Evolutionary conservation across 768 basidiomycete genomes (phyloP), one percentile per base, ranked within the genome.

Genomic region (Xerocomus spinulosus): DNA sequence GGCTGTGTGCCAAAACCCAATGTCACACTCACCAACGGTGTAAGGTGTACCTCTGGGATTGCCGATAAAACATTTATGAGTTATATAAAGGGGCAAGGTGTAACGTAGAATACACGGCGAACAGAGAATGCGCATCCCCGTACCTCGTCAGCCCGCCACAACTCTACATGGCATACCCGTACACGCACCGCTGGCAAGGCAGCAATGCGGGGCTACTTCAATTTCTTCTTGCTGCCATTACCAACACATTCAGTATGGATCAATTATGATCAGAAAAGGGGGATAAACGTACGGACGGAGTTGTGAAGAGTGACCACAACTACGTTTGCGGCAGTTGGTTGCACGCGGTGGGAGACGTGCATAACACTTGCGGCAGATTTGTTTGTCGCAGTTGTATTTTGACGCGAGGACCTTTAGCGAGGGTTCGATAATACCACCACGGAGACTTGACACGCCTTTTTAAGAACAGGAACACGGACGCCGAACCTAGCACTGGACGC

Each of bases 291-390:
- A 92, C 89, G 89, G 90, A 70, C 90, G 85, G 75, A 94, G 89
- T 62, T 91, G 90, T 53, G 83, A 85, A 39, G 87, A 89, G 71
- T 90, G 89, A 17, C 92, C 92, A 65, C 93, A 95, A 50, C 82
- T 79, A 57, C 92, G 81, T 78, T 95, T 95, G 69, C 95, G 80
- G 85, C 96, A 98, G 83, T 99, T 98, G 76, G 94, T 97, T 30
- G 96, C 96, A 69, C 96, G 92, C 45, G 94, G 95, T 55, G 96
- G 95, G 61, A 98, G 95, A 61, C 96, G 95, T 37, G 96, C 96
- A 71, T 98, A 98, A 78, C 96, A 98, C 73, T 97, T 97, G 72
- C 96, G 92, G 82, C 96, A 98, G 63, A 97, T 97, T 70, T 94
- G 91, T 80, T 95, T 95, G 74, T 96, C 92, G 70, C 93, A 97